Percentiles rank a stretch among this genome's conserved stretches.
Evolutionary conservation across 2,329 filamentous ascomycete species (phyloP).

Genomic region (Diaporthe velutina): DNA sequence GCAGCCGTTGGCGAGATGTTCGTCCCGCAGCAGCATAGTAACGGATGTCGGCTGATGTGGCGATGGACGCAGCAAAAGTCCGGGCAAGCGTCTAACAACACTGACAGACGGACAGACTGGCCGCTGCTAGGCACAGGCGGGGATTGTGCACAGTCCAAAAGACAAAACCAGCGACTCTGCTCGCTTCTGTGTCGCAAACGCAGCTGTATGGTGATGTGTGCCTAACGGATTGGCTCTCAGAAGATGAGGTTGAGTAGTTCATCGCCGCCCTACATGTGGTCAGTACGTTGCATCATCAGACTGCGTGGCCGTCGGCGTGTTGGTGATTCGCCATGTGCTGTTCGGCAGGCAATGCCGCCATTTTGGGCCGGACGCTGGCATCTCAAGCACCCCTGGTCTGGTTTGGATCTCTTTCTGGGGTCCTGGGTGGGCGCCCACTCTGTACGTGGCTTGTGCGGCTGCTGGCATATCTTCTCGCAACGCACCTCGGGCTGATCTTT

Average conservation of each 20-base stretch:
- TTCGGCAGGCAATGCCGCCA: conserved; percentile 26
- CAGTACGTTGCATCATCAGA: background rate
- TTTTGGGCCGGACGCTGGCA: background rate
- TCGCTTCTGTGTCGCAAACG: background rate
- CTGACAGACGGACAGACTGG: background rate
- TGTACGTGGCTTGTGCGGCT: conserved; percentile 28
- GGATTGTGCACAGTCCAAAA: too few species aligned
- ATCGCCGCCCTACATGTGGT: background rate
- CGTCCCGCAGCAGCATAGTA: background rate
- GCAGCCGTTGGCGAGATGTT: background rate
- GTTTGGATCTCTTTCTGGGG: background rate
- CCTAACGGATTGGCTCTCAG: conserved; percentile 18
- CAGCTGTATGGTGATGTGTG: background rate
- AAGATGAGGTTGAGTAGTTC: background rate
- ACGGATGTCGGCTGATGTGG: conserved; percentile 1
- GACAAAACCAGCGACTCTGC: too few species aligned
- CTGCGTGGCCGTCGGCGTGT: background rate
- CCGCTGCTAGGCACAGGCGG: background rate
- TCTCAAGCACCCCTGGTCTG: background rate
- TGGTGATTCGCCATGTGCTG: conserved; percentile 22
- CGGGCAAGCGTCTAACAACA: background rate
- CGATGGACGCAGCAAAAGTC: background rate
- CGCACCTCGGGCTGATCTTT: background rate
- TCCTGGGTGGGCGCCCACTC: background rate
- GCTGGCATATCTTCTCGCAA: conserved; percentile 3